phyloP scores from a whole-genome alignment of 257 asterid genomes.

The Solanum rostratum region DNA sequence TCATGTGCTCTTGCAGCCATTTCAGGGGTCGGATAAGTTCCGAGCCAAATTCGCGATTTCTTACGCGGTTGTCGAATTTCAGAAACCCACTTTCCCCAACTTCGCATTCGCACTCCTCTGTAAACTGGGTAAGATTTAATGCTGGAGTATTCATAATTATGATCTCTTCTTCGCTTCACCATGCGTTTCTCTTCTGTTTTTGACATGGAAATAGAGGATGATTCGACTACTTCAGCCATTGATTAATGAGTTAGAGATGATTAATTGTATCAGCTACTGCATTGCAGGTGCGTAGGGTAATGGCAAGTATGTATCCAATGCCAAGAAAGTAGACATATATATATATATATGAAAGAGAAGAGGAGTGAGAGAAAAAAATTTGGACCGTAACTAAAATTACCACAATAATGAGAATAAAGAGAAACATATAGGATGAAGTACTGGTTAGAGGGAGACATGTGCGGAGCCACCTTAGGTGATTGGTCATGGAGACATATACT shows the following conservation, averaged over 20 bases:
- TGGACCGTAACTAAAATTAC: not conserved
- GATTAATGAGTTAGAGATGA: not conserved
- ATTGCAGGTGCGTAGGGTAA: not conserved
- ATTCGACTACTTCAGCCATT: not conserved
- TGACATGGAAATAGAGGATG: not conserved
- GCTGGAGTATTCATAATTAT: not conserved
- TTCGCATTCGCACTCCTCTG: slow-evolving; percentile 4
- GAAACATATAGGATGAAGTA: not conserved
- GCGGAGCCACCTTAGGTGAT: no score
- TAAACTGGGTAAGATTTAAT: not conserved
- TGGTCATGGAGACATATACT: no score
- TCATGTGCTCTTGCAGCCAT: slow-evolving; percentile 7
- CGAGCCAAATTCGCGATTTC: not conserved
- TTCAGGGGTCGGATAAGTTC: not conserved
- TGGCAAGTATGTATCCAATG: not conserved
- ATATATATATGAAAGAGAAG: not conserved
- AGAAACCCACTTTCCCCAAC: slow-evolving; percentile 2
- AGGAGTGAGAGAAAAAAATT: not conserved
- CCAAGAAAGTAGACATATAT: not conserved
- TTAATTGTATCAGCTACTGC: not conserved
- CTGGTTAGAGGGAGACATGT: no score
- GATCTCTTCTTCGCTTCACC: not conserved
- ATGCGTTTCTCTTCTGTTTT: not conserved
- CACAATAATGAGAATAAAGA: not conserved
- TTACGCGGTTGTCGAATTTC: slow-evolving; percentile 1